Evolutionary conservation across 495 filamentous ascomycete genomes (phyloP).

Genomic region (Aspergillus diversus): DNA sequence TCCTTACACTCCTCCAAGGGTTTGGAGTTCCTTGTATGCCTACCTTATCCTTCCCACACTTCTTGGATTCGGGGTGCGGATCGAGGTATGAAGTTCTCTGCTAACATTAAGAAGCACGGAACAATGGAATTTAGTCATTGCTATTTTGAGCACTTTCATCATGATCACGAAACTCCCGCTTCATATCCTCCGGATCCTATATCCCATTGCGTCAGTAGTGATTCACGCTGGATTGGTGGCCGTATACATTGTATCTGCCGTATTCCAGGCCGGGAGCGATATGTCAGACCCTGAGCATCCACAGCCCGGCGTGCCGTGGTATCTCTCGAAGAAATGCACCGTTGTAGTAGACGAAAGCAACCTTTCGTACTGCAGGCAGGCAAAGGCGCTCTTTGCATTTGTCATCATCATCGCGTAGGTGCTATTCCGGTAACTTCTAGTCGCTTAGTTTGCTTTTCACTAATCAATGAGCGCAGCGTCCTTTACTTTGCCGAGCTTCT

Average conservation of each 20-base stretch:
- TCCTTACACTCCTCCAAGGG: conserved; percentile 66
- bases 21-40: conserved; percentile 83
- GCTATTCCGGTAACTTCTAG: background rate
- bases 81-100: background rate
- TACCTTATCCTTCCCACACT: conserved; percentile 2
- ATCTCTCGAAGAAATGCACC: conserved; percentile 75
- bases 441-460: background rate
- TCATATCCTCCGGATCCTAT: conserved; percentile 72
- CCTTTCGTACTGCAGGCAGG: conserved; percentile 72
- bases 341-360: conserved; percentile 59
- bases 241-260: conserved; percentile 68
- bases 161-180: conserved; percentile 63
- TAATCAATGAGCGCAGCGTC: conserved; percentile 34
- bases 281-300: conserved; percentile 72
- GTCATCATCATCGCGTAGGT: conserved; percentile 74
- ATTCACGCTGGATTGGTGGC: conserved; percentile 61
- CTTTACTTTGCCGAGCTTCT: conserved; percentile 60
- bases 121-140: conserved; percentile 79
- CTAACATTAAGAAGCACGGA: conserved; percentile 62
- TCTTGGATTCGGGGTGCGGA: background rate
- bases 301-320: conserved; percentile 76
- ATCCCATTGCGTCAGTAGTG: conserved; percentile 65
- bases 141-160: conserved; percentile 64
- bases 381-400: conserved; percentile 73
- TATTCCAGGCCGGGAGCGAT: conserved; percentile 79